These are phyloP conservation scores for Pholiota adiposa DNA, from an alignment of 1,284 basidiomycete genomes.

Conservation along the genomic window DNA sequence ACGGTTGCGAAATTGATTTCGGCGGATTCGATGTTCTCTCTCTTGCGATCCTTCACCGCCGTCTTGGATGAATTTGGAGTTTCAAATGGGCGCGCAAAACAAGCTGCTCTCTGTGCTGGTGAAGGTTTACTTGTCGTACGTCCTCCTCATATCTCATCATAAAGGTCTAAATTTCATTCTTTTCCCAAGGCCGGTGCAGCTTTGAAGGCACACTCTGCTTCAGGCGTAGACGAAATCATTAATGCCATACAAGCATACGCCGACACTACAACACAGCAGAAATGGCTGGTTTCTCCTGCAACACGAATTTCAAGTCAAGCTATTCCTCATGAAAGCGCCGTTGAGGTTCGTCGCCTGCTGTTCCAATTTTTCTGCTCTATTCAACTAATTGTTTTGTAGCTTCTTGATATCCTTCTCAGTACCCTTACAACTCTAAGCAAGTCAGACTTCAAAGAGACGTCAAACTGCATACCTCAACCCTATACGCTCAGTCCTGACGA, in stretches of 20 bases:
- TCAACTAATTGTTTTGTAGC: constrained; percentile 45
- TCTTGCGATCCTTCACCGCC: constrained; percentile 81
- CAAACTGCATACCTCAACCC: constrained; percentile 68
- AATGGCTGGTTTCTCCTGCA: constrained; percentile 66
- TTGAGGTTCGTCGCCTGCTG: constrained; percentile 52
- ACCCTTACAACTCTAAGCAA: constrained; percentile 58
- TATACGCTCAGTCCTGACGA: constrained; percentile 57
- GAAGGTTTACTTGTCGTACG: constrained; percentile 86
- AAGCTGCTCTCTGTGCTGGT: constrained; percentile 84
- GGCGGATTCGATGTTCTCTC: constrained; percentile 73
- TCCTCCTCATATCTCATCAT: constrained; percentile 11
- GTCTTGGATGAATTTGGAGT: constrained; percentile 92
- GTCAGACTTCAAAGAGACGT: constrained; percentile 57
- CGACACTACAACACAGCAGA: constrained; percentile 59
- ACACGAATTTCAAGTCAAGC: constrained; percentile 51
- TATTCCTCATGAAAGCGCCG: constrained; percentile 48
- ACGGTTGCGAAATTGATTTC: constrained; percentile 78
- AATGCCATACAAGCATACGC: constrained; percentile 66
- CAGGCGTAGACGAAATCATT: constrained; percentile 65
- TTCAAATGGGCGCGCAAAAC: constrained; percentile 83
- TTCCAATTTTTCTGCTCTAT: constrained; percentile 1
- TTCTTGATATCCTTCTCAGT: constrained; percentile 64
- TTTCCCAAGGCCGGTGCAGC: constrained; percentile 57
- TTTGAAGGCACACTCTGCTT: constrained; percentile 53
- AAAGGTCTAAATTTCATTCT: background rate